Percentiles rank a stretch among this genome's conserved stretches.
phyloP scores from a whole-genome alignment of 1,139 yeast species.

The Candida sp. region DNA sequence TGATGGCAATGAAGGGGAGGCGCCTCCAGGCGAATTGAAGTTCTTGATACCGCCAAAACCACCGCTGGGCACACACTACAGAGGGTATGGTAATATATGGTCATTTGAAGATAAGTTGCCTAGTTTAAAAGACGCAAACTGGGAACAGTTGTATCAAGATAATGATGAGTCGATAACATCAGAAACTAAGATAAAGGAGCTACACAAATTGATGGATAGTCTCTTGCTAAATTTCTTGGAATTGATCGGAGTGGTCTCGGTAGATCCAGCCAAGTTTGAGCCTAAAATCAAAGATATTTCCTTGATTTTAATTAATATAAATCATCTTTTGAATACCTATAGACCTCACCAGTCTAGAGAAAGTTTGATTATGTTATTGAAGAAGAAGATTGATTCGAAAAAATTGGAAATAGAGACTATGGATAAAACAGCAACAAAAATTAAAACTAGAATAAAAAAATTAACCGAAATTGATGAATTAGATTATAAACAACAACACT shows the following conservation, averaged over 20 bases:
- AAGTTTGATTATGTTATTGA: constrained; percentile 66
- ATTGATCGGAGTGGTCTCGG: constrained; percentile 66
- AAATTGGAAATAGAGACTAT: constrained; percentile 50
- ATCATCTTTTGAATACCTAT: constrained; percentile 79
- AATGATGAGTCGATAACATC: constrained; percentile 46
- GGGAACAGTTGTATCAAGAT: constrained; percentile 58
- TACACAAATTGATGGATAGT: constrained; percentile 68
- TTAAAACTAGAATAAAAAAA: constrained; percentile 34
- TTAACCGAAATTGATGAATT: constrained; percentile 17
- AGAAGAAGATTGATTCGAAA: constrained; percentile 57
- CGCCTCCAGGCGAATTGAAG: constrained; percentile 40
- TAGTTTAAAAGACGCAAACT: constrained; percentile 62
- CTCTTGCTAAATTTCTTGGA: constrained; percentile 70
- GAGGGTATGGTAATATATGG: constrained; percentile 86
- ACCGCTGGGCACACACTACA: constrained; percentile 58
- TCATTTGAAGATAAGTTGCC: constrained; percentile 70
- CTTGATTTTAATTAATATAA: constrained; percentile 74
- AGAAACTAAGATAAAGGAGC: constrained; percentile 56
- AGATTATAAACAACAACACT: not conserved
- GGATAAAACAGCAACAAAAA: constrained; percentile 42
- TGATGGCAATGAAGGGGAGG: constrained; percentile 4
- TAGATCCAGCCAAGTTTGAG: constrained; percentile 65
- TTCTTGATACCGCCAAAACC: constrained; percentile 64
- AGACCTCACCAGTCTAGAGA: constrained; percentile 90
- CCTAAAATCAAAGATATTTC: constrained; percentile 68